Evolutionary conservation across 2,329 filamentous ascomycete genomes (phyloP).

Genomic region (Sporothrix brasiliensis): DNA sequence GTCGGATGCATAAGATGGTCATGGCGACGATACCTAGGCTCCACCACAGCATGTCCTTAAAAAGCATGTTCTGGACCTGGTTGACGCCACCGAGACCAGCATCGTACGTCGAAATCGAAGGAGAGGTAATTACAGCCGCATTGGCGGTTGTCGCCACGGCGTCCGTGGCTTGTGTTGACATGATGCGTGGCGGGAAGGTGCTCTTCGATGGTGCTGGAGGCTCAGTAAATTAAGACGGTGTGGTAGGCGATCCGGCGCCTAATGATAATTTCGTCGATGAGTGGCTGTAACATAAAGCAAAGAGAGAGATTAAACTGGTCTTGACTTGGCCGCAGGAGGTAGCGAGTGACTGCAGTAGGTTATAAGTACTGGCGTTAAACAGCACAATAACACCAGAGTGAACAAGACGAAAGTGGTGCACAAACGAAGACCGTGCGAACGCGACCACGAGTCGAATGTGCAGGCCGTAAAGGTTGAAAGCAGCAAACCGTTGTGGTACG

Average conservation of each 20-base stretch:
- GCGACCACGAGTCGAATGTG: background rate
- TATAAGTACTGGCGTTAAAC: slow-evolving; percentile 13
- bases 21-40: slow-evolving; percentile 60
- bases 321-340: background rate
- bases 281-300: background rate
- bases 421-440: background rate
- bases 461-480: background rate
- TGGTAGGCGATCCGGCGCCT: slow-evolving; percentile 16
- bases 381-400: background rate
- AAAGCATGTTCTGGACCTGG: slow-evolving; percentile 59
- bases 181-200: background rate
- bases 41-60: slow-evolving; percentile 63
- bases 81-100: slow-evolving; percentile 63
- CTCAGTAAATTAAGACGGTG: background rate
- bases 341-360: background rate
- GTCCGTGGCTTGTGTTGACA: slow-evolving; percentile 20
- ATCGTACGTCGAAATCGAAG: slow-evolving; percentile 56
- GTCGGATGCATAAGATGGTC: slow-evolving; percentile 56
- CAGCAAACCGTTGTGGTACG: background rate
- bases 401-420: slow-evolving; percentile 7
- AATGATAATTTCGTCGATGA: background rate
- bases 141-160: slow-evolving; percentile 37
- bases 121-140: slow-evolving; percentile 40
- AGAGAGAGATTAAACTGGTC: background rate
- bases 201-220: background rate